Evolutionary conservation across 441 rosid species (phyloP).

Genomic region (Biscutella laevigata): DNA sequence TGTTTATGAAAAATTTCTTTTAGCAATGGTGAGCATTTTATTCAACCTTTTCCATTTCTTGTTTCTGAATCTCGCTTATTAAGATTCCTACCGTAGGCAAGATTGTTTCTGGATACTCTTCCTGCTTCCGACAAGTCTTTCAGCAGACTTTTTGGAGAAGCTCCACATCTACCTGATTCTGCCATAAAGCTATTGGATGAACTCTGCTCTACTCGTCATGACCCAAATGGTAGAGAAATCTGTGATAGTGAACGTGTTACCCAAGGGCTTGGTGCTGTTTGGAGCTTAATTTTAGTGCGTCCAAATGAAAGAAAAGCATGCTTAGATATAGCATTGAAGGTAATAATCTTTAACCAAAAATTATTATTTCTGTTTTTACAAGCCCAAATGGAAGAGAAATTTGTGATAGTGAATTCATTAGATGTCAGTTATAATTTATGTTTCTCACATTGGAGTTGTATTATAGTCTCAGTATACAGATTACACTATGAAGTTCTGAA

Average conservation of each 20-base stretch:
- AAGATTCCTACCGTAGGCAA: constrained; percentile 49
- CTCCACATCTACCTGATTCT: constrained; percentile 74
- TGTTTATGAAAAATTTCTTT: constrained; percentile 73
- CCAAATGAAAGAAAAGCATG: constrained; percentile 83
- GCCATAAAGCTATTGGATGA: constrained; percentile 70
- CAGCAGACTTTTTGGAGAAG: constrained; percentile 95
- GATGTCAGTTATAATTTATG: too few relatives aligned
- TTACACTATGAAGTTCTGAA: too few relatives aligned
- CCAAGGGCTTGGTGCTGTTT: constrained; percentile 97
- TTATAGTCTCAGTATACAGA: constrained; percentile 7
- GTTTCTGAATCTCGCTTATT: constrained; percentile 30
- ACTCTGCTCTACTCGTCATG: constrained; percentile 75
- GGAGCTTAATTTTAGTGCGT: constrained; percentile 97
- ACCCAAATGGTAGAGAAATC: constrained; percentile 52
- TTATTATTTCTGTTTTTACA: constrained; percentile 8
- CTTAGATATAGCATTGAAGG: constrained; percentile 88
- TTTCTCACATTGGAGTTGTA: background rate
- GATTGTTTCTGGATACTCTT: constrained; percentile 73
- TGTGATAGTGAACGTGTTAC: constrained; percentile 92
- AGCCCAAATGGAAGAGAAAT: background rate
- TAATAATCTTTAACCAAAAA: constrained; percentile 25
- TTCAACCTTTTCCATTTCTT: constrained; percentile 16
- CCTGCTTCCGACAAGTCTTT: constrained; percentile 97
- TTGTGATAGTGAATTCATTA: too few relatives aligned
- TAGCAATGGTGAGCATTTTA: constrained; percentile 64